Conservation (phyloP, 495 filamentous ascomycete genomes). For the Annulohypoxylon nitens region DNA sequence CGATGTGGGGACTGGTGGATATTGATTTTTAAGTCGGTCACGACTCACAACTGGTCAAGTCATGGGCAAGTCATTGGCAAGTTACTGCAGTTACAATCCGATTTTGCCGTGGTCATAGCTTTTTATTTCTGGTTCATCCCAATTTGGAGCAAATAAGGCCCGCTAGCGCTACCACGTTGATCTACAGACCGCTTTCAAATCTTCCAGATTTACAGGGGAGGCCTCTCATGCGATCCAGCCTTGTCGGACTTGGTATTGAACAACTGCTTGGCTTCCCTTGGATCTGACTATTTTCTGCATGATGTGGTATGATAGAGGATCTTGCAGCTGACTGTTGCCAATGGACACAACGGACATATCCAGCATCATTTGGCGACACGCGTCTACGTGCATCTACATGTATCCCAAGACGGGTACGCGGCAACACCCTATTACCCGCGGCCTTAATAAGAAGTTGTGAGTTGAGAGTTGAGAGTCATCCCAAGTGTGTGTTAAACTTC, state of each 20-base stretch:
- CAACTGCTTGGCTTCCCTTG: slow-evolving; percentile 11
- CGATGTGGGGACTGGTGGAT: background rate
- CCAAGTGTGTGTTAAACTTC: background rate
- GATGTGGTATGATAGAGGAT: slow-evolving; percentile 12
- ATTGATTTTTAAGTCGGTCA: slow-evolving; percentile 1
- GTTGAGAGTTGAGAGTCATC: background rate
- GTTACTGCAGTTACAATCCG: slow-evolving; percentile 8
- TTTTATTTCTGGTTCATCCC: slow-evolving; percentile 21
- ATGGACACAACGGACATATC: slow-evolving; percentile 20
- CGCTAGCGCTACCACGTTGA: background rate
- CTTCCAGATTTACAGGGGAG: slow-evolving; percentile 16
- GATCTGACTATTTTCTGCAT: slow-evolving; percentile 5
- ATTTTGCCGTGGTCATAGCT: slow-evolving; percentile 19
- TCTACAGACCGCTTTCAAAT: slow-evolving; percentile 21
- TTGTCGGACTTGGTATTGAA: background rate
- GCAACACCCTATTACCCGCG: background rate
- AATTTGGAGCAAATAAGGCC: slow-evolving; percentile 36
- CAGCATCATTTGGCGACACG: slow-evolving; percentile 16
- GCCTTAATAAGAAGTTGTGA: background rate
- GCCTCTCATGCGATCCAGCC: slow-evolving; percentile 22
- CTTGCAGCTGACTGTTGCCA: slow-evolving; percentile 19
- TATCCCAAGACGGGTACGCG: background rate
- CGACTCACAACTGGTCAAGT: slow-evolving; percentile 26
- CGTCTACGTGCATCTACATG: background rate
- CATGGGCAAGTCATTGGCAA: background rate